Evolutionary conservation across 2,329 filamentous ascomycete species (phyloP), one percentile per base, ranked within the genome.

Genomic region (Chaetomium sp.): DNA sequence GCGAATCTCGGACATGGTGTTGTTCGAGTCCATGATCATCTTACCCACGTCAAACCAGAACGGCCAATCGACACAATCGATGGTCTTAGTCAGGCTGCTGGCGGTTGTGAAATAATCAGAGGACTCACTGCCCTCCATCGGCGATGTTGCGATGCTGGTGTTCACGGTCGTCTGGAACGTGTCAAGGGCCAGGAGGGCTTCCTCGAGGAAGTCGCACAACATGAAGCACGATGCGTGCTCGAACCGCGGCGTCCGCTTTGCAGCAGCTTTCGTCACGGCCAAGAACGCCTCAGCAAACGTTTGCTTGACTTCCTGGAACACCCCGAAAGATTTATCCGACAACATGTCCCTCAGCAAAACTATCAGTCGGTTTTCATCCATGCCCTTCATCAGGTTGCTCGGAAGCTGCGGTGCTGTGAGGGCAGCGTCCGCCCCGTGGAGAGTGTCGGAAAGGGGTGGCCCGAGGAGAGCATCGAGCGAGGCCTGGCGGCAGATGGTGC

Each of bases 161-260:
- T 69, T 68, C 2, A 59, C 52, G 14, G 38, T 54, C 33, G 56
- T 57, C 43, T 74, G 72, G 57, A 77, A 76, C 49, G 72, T 68
- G 55, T 79, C 74, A 58, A 79, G 79, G 42, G 90, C 84, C 12
- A 82, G 75, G 50, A 95, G 74, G 1, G 86, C 79, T 70, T 96
- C 91, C 67, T 96, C 89, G 33, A 96, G 74, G 61, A 96, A 91
- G 69, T 96, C 91, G 67, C 91, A 92, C n/a, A 96, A 76, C 8
- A 89, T 88, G 67, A 94, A 94, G 69, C 90, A 95, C 14, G 89
- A 87, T 60, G 84, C 84, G 66, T 90, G 88, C 68, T 95, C 86
- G 67, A 87, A 95, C 53, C 89, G 77, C 0, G 89, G 91, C 0
- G 87, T 91, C 61, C 82, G 84, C 61, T 85, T 83, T 1, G 89